phyloP scores from a whole-genome alignment of 2,329 filamentous ascomycete species.

The Diaporthe nobilis region DNA sequence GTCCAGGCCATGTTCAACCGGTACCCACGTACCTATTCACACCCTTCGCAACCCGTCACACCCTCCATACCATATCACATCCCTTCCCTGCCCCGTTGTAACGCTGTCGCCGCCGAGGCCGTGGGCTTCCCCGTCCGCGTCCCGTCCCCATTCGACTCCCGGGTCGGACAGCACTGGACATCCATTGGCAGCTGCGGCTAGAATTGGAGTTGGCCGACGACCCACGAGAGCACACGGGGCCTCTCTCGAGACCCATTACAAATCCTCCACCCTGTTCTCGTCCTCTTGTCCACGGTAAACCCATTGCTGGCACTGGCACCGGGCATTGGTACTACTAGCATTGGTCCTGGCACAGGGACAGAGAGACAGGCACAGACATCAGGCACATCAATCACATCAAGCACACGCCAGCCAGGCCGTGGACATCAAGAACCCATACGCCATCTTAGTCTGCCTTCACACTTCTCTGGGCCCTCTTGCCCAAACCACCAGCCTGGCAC shows the following conservation, averaged over 20 bases:
- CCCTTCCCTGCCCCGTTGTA: neutral
- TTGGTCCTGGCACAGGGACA: neutral
- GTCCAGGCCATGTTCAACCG: neutral
- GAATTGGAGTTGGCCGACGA: neutral
- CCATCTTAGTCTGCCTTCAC: neutral
- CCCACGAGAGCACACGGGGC: neutral
- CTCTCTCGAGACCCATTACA: neutral
- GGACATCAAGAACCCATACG: neutral
- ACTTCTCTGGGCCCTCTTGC: neutral
- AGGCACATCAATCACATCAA: neutral
- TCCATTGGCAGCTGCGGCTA: neutral
- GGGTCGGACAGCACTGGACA: constrained; percentile 8
- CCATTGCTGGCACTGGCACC: neutral
- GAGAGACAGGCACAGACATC: constrained; percentile 1
- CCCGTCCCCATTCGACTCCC: constrained; percentile 15
- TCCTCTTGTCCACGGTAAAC: neutral
- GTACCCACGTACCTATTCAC: constrained; percentile 1
- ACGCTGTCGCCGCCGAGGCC: constrained; percentile 9
- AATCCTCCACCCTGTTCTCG: constrained; percentile 1
- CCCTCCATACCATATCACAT: neutral
- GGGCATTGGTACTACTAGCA: neutral
- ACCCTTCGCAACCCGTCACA: neutral
- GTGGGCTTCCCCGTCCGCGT: constrained; percentile 4
- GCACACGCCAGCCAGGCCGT: neutral
- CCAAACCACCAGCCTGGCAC: constrained; percentile 4